Evolutionary conservation across 106 monocot genomes (phyloP).

Genomic region (Allium sativum): DNA sequence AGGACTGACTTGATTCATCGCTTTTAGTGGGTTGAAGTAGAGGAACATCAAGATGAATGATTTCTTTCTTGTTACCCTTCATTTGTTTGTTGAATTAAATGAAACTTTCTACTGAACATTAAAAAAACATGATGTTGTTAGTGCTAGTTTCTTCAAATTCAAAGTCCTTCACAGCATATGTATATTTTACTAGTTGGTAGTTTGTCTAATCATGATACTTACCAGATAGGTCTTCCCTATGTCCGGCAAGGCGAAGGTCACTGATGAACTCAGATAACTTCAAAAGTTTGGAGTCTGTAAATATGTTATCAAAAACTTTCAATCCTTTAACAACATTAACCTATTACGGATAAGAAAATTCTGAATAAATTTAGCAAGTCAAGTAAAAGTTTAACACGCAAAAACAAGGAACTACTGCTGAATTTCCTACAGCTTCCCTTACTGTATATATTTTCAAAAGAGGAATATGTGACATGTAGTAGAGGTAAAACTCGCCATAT

Average conservation of each 20-base stretch:
- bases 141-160: too few species aligned
- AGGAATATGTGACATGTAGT: slow-evolving; percentile 20
- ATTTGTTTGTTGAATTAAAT: too few species aligned
- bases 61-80: too few species aligned
- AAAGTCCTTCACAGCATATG: too few species aligned
- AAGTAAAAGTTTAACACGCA: background rate
- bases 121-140: too few species aligned
- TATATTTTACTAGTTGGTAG: too few species aligned
- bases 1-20: too few species aligned
- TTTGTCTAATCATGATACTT: slow-evolving; percentile 1
- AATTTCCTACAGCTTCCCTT: slow-evolving; percentile 32
- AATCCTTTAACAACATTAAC: slow-evolving; percentile 94
- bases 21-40: too few species aligned
- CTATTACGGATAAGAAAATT: slow-evolving; percentile 17
- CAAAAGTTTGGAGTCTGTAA: slow-evolving; percentile 56
- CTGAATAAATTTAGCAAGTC: too few species aligned
- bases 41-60: too few species aligned
- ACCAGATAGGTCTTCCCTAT: slow-evolving; percentile 79
- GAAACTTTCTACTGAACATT: too few species aligned
- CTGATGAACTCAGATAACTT: slow-evolving; percentile 62
- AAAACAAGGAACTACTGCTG: slow-evolving; percentile 12
- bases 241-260: slow-evolving; percentile 75
- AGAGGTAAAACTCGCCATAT: slow-evolving; percentile 70
- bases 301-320: slow-evolving; percentile 84
- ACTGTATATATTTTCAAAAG: slow-evolving; percentile 20